phyloP scores from a whole-genome alignment of 306 rosid genomes.

The Prunus kanzakura region DNA sequence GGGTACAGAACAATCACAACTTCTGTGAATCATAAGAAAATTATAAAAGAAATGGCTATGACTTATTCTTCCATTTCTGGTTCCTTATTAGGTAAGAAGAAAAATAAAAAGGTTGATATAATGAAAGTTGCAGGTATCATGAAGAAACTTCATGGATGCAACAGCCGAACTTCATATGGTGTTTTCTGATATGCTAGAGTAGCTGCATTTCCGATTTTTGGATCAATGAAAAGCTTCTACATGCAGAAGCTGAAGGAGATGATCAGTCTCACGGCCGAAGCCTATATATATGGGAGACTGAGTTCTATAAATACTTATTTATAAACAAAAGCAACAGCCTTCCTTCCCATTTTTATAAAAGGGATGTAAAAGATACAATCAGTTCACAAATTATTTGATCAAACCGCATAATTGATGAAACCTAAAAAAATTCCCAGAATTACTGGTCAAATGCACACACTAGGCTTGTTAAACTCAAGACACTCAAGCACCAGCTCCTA shows the following conservation, averaged over 20 bases:
- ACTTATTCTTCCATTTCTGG: too few relatives aligned
- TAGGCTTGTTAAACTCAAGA: conserved; percentile 19
- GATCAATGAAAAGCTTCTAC: background rate
- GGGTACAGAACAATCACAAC: conserved; percentile 2
- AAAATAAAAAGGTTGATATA: background rate
- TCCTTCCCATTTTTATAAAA: conserved; percentile 34
- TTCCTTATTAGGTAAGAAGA: background rate
- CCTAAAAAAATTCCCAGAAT: conserved; percentile 31
- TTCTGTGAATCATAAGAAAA: background rate
- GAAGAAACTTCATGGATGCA: too few relatives aligned
- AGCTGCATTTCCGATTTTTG: background rate
- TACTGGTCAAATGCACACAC: conserved; percentile 27
- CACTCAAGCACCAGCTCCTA: conserved; percentile 13
- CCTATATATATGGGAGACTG: too few relatives aligned
- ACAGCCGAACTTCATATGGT: background rate
- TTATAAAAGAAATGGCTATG: background rate
- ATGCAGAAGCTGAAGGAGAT: background rate
- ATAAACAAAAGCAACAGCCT: conserved; percentile 23
- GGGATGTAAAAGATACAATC: conserved; percentile 19
- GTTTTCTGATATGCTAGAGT: background rate
- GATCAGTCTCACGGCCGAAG: background rate
- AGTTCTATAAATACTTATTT: conserved; percentile 34
- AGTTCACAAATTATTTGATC: conserved; percentile 43
- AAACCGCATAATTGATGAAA: conserved; percentile 18
- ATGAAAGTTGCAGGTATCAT: too few relatives aligned